Evolutionary conservation across 2,329 filamentous ascomycete species (phyloP).

Genomic region (Phyllosticta paracitricarpa): DNA sequence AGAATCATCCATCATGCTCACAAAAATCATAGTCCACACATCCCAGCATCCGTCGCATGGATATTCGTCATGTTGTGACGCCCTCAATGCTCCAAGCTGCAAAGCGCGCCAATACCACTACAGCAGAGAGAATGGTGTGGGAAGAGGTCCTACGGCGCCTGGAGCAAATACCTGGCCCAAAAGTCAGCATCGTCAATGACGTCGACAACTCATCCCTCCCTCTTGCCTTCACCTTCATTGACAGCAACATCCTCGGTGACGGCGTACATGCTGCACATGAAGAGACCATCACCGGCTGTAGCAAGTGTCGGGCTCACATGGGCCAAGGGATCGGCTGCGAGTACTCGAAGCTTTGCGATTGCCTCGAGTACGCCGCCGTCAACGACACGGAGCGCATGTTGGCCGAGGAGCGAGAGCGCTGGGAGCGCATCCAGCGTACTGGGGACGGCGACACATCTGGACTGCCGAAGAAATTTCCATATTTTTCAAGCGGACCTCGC

Average conservation of each 20-base stretch:
- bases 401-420: slow-evolving; percentile 1
- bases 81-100: slow-evolving; percentile 26
- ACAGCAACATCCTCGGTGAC: slow-evolving; percentile 47
- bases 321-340: slow-evolving; percentile 49
- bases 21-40: slow-evolving; percentile 11
- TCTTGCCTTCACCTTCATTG: slow-evolving; percentile 58
- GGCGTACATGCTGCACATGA: slow-evolving; percentile 51
- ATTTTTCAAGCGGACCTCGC: slow-evolving; percentile 34
- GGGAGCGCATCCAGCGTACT: slow-evolving; percentile 14
- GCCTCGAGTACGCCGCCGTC: slow-evolving; percentile 53
- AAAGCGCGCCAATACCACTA: slow-evolving; percentile 16
- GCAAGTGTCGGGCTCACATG: slow-evolving; percentile 47
- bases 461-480: slow-evolving; percentile 50
- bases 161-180: slow-evolving; percentile 20
- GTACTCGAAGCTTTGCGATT: slow-evolving; percentile 53
- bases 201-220: slow-evolving; percentile 48
- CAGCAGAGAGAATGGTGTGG: slow-evolving; percentile 28
- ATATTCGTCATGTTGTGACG: slow-evolving; percentile 26
- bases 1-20: background rate
- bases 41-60: slow-evolving; percentile 18
- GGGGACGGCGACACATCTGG: slow-evolving; percentile 22
- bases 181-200: slow-evolving; percentile 54
- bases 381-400: slow-evolving; percentile 22
- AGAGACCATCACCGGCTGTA: slow-evolving; percentile 59
- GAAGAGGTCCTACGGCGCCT: slow-evolving; percentile 27